These are phyloP conservation scores for Wallacemonas sp. DNA, from an alignment of 208 protist genomes.

Conservation along the genomic window DNA sequence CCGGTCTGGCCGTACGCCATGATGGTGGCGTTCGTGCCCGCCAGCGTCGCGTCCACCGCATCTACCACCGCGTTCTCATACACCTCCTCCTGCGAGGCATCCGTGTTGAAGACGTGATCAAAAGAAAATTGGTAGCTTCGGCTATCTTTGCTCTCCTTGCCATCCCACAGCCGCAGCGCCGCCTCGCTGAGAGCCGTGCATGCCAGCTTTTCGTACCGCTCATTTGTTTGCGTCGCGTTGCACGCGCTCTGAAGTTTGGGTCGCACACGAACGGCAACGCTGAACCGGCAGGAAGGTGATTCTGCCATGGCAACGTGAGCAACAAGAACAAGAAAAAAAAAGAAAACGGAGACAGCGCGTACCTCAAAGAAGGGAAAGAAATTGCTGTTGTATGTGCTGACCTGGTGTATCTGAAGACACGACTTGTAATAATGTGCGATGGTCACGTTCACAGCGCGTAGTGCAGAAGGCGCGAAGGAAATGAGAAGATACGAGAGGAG, in stretches of 20 bases:
- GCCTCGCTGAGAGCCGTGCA: slow-evolving; percentile 46
- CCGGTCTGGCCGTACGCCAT: slow-evolving; percentile 88
- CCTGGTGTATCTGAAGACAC: too few relatives aligned
- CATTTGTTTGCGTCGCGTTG: slow-evolving; percentile 39
- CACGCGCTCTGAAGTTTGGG: slow-evolving; percentile 46
- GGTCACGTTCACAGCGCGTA: too few relatives aligned
- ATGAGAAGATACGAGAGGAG: too few relatives aligned
- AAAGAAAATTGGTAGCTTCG: slow-evolving; percentile 50
- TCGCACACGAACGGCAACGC: slow-evolving; percentile 67
- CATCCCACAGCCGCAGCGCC: slow-evolving; percentile 47
- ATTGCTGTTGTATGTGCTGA: too few relatives aligned
- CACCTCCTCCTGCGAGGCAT: slow-evolving; percentile 68
- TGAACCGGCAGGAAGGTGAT: slow-evolving; percentile 25
- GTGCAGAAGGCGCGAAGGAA: too few relatives aligned
- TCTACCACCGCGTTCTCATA: slow-evolving; percentile 70
- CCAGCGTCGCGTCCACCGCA: slow-evolving; percentile 55
- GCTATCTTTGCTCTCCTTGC: slow-evolving; percentile 28
- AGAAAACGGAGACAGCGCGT: slow-evolving; percentile 10
- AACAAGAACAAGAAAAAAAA: slow-evolving; percentile 6
- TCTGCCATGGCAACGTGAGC: neutral
- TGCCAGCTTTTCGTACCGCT: slow-evolving; percentile 56
- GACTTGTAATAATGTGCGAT: too few relatives aligned
- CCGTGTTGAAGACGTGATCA: slow-evolving; percentile 70
- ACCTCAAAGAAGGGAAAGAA: slow-evolving; percentile 9
- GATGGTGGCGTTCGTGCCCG: slow-evolving; percentile 60